Conservation (phyloP, 1,139 yeast genomes). For the Yamadazyma conglobata region DNA sequence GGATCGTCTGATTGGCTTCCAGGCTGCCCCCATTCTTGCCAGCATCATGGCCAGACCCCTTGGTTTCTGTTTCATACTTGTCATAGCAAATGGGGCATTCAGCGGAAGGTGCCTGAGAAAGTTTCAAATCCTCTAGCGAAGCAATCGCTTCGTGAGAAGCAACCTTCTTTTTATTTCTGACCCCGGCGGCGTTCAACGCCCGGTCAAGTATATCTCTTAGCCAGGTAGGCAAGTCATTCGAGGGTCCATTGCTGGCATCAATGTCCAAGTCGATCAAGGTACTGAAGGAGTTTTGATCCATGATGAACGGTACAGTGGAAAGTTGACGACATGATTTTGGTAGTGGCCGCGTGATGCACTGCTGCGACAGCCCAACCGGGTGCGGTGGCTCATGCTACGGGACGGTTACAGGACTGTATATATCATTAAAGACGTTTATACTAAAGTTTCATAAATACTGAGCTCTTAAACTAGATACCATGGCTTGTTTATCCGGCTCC, state of each 20-base stretch:
- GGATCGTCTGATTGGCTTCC: too few relatives aligned
- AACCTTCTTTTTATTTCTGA: slow-evolving; percentile 22
- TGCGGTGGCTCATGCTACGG: not conserved
- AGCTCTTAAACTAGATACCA: slow-evolving; percentile 56
- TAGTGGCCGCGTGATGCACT: too few relatives aligned
- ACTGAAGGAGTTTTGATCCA: slow-evolving; percentile 13
- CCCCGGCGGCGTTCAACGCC: slow-evolving; percentile 30
- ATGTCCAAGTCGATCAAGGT: slow-evolving; percentile 25
- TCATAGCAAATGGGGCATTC: slow-evolving; percentile 48
- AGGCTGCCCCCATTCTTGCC: too few relatives aligned
- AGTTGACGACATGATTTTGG: not conserved
- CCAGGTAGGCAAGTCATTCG: slow-evolving; percentile 33
- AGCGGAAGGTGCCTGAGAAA: slow-evolving; percentile 17
- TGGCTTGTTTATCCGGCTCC: slow-evolving; percentile 57
- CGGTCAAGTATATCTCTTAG: slow-evolving; percentile 37
- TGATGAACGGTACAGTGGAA: too few relatives aligned
- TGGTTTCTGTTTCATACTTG: slow-evolving; percentile 20
- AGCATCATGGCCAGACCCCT: not conserved
- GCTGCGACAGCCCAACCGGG: not conserved
- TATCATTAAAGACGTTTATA: too few relatives aligned
- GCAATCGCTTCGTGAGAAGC: slow-evolving; percentile 44
- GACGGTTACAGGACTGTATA: too few relatives aligned
- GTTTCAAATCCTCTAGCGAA: slow-evolving; percentile 27
- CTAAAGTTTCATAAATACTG: slow-evolving; percentile 54
- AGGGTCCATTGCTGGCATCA: slow-evolving; percentile 17